These are phyloP conservation scores for Globisporangium paddicum DNA, from an alignment of 352 stramenopile genomes.

Conservation along the genomic window DNA sequence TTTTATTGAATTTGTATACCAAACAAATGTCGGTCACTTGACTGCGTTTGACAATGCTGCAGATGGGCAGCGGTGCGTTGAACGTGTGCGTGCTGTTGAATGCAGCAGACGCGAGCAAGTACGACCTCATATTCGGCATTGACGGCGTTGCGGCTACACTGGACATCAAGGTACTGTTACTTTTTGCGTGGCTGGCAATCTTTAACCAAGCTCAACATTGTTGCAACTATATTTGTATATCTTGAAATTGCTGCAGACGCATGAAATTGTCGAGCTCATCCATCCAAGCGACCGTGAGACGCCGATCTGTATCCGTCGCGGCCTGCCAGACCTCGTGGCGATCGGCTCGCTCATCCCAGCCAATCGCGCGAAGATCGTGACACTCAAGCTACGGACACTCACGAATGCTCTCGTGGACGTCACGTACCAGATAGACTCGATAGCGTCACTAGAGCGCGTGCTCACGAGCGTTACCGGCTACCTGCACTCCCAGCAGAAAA, in stretches of 20 bases:
- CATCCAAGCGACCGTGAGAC: conserved; percentile 11
- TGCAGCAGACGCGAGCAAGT: conserved; percentile 49
- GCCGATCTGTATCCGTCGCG: conserved; percentile 34
- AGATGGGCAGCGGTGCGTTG: conserved; percentile 15
- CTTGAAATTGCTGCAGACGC: conserved; percentile 21
- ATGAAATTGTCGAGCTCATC: conserved; percentile 34
- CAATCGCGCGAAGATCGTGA: conserved; percentile 45
- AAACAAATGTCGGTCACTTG: not conserved
- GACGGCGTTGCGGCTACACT: conserved; percentile 59
- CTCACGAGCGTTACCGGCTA: conserved; percentile 34
- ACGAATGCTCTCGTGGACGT: conserved; percentile 22
- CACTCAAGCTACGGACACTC: conserved; percentile 35
- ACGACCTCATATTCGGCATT: conserved; percentile 58
- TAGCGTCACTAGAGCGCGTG: conserved; percentile 29
- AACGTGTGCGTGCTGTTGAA: conserved; percentile 51
- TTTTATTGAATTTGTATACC: not conserved
- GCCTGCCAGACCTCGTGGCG: conserved; percentile 46
- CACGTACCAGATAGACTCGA: conserved; percentile 56
- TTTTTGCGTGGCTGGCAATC: not conserved
- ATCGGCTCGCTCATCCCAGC: conserved; percentile 51
- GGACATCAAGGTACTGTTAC: conserved; percentile 44
- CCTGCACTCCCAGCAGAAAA: conserved; percentile 43
- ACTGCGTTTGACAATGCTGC: not conserved
- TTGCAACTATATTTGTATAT: not conserved
- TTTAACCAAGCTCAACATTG: not conserved